These are phyloP conservation scores for Rhododendron ovatum DNA, from an alignment of 148 eudicot species.

Conservation along the genomic window DNA sequence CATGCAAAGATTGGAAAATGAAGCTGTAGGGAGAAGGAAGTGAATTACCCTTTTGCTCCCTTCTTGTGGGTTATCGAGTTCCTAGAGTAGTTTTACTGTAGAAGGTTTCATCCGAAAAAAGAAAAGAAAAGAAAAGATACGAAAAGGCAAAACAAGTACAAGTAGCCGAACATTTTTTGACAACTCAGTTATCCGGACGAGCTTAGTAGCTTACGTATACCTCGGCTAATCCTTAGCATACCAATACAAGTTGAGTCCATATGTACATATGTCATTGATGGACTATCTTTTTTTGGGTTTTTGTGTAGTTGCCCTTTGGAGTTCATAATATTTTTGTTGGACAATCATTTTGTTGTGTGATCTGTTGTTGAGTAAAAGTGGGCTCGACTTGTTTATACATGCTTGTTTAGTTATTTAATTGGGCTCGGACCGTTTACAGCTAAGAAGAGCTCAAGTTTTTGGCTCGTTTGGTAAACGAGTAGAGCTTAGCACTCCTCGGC, in stretches of 20 bases:
- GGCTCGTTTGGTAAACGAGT: too few species aligned
- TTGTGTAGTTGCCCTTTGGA: not conserved
- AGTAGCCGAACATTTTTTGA: not conserved
- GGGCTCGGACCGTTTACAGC: too few species aligned
- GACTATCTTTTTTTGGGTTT: not conserved
- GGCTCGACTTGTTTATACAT: too few species aligned
- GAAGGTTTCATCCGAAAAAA: not conserved
- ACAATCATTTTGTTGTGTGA: not conserved
- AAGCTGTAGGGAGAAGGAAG: not conserved
- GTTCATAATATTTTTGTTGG: not conserved
- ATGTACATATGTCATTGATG: not conserved
- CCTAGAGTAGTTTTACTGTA: not conserved
- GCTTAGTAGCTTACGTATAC: not conserved
- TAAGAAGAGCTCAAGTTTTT: too few species aligned
- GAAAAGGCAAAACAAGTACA: not conserved
- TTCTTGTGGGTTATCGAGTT: not conserved
- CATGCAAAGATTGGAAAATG: not conserved
- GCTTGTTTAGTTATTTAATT: too few species aligned
- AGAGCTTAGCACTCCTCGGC: too few species aligned
- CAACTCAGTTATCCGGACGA: not conserved
- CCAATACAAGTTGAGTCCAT: not conserved
- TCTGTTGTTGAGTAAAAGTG: too few species aligned
- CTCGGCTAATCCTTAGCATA: not conserved
- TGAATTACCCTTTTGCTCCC: not conserved
- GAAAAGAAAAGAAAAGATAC: not conserved